Base-by-base conservation (phyloP, 2,329 filamentous ascomycete genomes). In the Pseudocercospora fuligena region DNA sequence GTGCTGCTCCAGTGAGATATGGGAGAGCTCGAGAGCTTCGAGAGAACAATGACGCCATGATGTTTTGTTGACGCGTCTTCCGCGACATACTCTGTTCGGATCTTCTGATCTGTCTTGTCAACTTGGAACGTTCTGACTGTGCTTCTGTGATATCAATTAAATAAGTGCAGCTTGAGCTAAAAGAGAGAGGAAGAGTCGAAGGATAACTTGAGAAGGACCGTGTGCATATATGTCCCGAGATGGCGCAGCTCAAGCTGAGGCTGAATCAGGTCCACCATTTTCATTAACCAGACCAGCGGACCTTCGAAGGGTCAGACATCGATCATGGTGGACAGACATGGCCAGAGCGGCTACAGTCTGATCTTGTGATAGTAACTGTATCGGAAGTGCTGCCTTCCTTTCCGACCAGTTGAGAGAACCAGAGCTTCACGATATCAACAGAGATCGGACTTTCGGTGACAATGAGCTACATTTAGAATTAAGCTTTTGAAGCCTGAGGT, bases 41-140 rank as follows among this genome's bases (percentile, higher is more conserved):
- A 12, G 66, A 56, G 65, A 69, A 66, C 19, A 71, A 19, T 27
- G 63, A 21, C 12, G 69, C 67, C 70, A 72, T 72, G 51, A 14
- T 56, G 51, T 11, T 54, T 19, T 31, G 27, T 25, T 19, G 51
- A 33, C 51, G 51, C 27, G 51, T 29, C 27, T 27, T 56, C 11
- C 25, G 51, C 40, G 16, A 43, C 6, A 43, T 43, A 7, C 36
- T 14, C 14, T 2, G 8, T 9, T n/a, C 14, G 36, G 16, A 16
- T 40, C 2, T 40, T n/a, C 14, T 40, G 5, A n/a, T 19, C 40
- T 43, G 40, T n/a, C 40, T 43, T 19, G 16, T 19, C 16, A 8
- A 43, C 5, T 43, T 19, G 7, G 40, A 43, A 8, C 0, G 2
- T 9, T 43, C 5, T 19, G 16, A 19, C 40, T n/a, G 16, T 43